Evolutionary conservation across 179 eudicot genomes (phyloP).

Genomic region (Spinacia oleracea): DNA sequence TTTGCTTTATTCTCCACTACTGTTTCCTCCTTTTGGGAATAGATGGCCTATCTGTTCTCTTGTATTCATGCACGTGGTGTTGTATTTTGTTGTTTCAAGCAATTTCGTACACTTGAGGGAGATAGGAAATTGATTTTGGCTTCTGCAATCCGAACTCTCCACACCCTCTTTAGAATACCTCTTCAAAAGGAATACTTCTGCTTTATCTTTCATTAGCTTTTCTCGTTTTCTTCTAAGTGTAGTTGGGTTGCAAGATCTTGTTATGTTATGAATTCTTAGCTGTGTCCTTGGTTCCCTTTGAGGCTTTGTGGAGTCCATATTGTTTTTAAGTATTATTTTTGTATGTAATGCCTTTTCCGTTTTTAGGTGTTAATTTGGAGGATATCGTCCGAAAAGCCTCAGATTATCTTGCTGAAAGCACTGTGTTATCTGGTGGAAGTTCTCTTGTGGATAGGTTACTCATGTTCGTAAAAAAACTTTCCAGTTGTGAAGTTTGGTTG

Average conservation of each 20-base stretch:
- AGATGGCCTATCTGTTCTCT: not conserved
- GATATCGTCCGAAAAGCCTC: conserved; percentile 55
- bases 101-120: not conserved
- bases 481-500: conserved; percentile 72
- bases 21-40: too few relatives aligned
- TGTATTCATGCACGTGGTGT: not conserved
- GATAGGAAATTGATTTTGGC: too few relatives aligned
- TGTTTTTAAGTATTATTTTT: not conserved
- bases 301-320: not conserved
- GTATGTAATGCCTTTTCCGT: conserved; percentile 1
- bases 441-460: conserved; percentile 40
- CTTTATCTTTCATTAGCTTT: not conserved
- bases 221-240: not conserved
- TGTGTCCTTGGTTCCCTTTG: not conserved
- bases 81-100: not conserved
- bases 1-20: too few relatives aligned
- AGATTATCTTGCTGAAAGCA: conserved; percentile 49
- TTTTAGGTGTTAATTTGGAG: conserved; percentile 57
- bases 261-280: not conserved
- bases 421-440: conserved; percentile 28
- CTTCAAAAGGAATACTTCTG: too few relatives aligned
- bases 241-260: not conserved
- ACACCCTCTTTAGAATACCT: too few relatives aligned
- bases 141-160: too few relatives aligned
- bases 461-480: conserved; percentile 49